A percentile compares a stretch with the other conserved stretches of the same genome.
Evolutionary conservation across 2,329 filamentous ascomycete genomes (phyloP).

Genomic region (Verticillium dahliae): DNA sequence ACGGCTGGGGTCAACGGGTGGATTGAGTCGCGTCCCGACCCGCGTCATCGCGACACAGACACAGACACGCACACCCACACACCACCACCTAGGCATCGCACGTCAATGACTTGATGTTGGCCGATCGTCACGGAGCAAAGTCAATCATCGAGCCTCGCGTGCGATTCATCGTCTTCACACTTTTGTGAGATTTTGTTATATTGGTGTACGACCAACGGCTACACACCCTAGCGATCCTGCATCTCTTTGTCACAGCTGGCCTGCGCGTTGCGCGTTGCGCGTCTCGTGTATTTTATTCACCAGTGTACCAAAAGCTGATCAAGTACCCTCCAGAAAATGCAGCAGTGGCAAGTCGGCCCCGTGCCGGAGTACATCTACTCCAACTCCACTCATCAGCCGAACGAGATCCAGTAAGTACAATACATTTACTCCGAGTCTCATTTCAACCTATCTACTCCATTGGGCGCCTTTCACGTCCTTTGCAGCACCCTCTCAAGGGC

Average conservation of each 20-base stretch:
- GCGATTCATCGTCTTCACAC: neutral
- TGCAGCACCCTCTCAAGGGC: neutral
- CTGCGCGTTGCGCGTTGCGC: neutral
- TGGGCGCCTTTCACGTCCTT: slow-evolving; percentile 2
- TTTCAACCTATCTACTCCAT: slow-evolving; percentile 8
- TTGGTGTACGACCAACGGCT: too few species aligned
- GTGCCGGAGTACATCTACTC: slow-evolving; percentile 54
- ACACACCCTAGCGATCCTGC: neutral
- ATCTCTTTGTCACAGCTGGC: neutral
- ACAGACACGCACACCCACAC: neutral
- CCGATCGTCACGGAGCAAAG: too few species aligned
- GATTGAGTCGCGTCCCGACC: neutral
- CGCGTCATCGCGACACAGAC: neutral
- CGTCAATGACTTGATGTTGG: neutral
- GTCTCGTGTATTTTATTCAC: neutral
- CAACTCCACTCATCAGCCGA: slow-evolving; percentile 43
- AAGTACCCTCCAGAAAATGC: slow-evolving; percentile 41
- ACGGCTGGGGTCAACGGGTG: neutral
- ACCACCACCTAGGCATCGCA: neutral
- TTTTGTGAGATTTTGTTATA: neutral
- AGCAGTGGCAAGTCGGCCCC: slow-evolving; percentile 56
- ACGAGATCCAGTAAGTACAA: slow-evolving; percentile 52
- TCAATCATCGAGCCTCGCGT: too few species aligned
- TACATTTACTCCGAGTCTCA: neutral
- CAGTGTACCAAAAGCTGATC: neutral